Conservation (phyloP, 768 basidiomycete genomes). For the Amanita pseudoporphyria region DNA sequence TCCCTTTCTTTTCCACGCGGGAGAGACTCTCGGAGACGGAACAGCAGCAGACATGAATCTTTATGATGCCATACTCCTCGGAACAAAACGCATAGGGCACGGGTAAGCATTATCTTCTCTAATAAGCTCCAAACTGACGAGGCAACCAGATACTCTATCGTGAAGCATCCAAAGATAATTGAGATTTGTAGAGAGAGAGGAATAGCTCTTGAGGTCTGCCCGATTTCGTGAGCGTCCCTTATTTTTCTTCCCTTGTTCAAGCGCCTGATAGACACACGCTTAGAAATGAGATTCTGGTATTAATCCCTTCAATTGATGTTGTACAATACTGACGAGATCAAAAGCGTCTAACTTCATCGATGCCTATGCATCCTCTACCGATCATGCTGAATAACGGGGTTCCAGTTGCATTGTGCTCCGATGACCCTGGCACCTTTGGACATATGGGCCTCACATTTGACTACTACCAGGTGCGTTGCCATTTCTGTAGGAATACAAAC, state of each 20-base stretch:
- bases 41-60: conserved; percentile 60
- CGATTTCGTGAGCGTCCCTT: conserved; percentile 58
- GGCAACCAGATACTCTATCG: conserved; percentile 50
- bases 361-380: conserved; percentile 73
- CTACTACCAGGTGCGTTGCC: conserved; percentile 53
- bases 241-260: conserved; percentile 3
- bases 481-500: background rate
- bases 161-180: conserved; percentile 68
- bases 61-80: conserved; percentile 71
- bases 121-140: background rate
- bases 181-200: conserved; percentile 51
- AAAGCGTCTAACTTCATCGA: conserved; percentile 67
- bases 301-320: conserved; percentile 1
- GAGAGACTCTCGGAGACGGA: conserved; percentile 75
- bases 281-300: conserved; percentile 69
- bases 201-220: conserved; percentile 69
- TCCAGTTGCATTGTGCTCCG: conserved; percentile 60
- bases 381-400: conserved; percentile 65
- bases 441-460: conserved; percentile 74
- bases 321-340: background rate
- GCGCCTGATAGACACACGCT: background rate
- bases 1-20: conserved; percentile 74
- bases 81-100: conserved; percentile 76
- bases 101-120: conserved; percentile 31
- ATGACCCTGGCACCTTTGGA: conserved; percentile 71